A percentile compares a stretch with the other conserved stretches of the same genome.
Conservation (phyloP, 306 rosid species). For the Prosopis cineraria region DNA sequence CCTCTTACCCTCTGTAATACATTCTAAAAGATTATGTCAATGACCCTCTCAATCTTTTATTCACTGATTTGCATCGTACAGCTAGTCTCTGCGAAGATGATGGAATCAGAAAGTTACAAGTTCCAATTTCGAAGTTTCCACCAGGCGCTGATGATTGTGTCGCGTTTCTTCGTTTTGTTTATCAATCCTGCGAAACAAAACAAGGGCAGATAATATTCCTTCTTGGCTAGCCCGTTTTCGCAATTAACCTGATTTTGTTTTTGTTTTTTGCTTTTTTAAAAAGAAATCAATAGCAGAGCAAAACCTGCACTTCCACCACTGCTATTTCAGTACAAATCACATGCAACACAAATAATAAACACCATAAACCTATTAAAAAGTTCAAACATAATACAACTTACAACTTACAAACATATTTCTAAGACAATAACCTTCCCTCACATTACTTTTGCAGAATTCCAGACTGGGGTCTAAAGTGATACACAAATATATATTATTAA, state of each 20-base stretch:
- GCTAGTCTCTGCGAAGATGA: neutral
- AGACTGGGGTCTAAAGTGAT: neutral
- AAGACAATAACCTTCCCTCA: neutral
- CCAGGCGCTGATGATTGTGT: neutral
- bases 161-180: neutral
- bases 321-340: no score
- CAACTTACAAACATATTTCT: neutral
- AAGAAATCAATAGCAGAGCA: no score
- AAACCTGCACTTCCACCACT: no score
- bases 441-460: no score
- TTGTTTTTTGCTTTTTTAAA: no score
- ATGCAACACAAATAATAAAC: no score
- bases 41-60: neutral
- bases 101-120: neutral
- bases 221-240: no score
- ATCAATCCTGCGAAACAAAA: neutral
- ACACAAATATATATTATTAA: neutral
- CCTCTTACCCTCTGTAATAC: slow-evolving; percentile 1
- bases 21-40: neutral
- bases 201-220: neutral
- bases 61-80: neutral
- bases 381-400: no score
- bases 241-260: no score
- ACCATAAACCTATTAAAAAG: no score
- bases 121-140: neutral